Percentiles rank a stretch among this genome's conserved stretches.
Evolutionary conservation across 495 filamentous ascomycete species (phyloP).

Genomic region (Penicillium atrosanguineum): DNA sequence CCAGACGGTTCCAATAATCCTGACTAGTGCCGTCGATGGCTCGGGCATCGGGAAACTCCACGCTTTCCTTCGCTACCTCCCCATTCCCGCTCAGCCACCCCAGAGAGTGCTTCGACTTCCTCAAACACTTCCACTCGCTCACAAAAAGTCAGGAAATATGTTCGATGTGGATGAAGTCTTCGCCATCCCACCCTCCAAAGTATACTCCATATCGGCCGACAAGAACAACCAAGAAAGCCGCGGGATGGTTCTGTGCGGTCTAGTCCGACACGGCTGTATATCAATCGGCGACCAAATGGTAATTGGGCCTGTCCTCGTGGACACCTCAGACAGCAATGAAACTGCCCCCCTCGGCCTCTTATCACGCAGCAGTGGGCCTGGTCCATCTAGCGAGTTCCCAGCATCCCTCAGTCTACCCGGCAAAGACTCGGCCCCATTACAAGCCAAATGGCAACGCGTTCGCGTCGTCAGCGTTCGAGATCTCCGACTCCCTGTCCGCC

Average conservation of each 20-base stretch:
- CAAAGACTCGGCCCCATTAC: slow-evolving; percentile 23
- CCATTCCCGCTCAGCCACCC: slow-evolving; percentile 60
- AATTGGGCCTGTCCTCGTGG: slow-evolving; percentile 69
- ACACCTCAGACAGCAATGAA: slow-evolving; percentile 26
- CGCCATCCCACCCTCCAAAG: slow-evolving; percentile 54
- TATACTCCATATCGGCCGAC: slow-evolving; percentile 37
- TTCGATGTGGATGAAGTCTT: slow-evolving; percentile 91
- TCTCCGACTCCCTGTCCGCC: slow-evolving; percentile 78
- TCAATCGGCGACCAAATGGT: slow-evolving; percentile 75
- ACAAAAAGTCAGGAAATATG: slow-evolving; percentile 47
- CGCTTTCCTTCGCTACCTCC: slow-evolving; percentile 73
- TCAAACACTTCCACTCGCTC: slow-evolving; percentile 22
- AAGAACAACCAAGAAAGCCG: slow-evolving; percentile 39
- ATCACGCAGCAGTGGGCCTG: slow-evolving; percentile 34
- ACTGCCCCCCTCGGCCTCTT: slow-evolving; percentile 22
- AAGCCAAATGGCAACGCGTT: slow-evolving; percentile 68
- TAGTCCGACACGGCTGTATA: slow-evolving; percentile 74
- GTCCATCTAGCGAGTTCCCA: slow-evolving; percentile 33
- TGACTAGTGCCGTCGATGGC: slow-evolving; percentile 85
- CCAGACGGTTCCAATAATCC: slow-evolving; percentile 73
- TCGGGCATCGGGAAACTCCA: slow-evolving; percentile 79
- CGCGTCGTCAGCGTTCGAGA: slow-evolving; percentile 83
- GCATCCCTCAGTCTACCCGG: slow-evolving; percentile 31
- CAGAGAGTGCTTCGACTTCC: slow-evolving; percentile 25
- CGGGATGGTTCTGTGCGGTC: slow-evolving; percentile 74